phyloP scores from a whole-genome alignment of 768 basidiomycete species.

The Leccinum olivaceopallidum region DNA sequence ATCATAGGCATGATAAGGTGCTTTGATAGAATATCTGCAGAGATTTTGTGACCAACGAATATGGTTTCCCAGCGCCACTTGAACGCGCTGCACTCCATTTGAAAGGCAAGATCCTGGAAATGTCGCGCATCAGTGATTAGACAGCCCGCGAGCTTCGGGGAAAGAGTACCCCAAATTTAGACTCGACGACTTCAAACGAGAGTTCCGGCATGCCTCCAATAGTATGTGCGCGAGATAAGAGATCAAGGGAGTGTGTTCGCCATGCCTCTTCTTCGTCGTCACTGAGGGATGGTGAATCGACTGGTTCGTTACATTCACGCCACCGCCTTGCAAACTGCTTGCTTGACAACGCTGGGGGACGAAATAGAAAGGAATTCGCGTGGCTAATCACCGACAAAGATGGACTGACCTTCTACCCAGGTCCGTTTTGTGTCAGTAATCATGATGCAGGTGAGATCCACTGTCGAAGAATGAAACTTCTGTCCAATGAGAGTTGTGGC shows the following conservation, averaged over 20 bases:
- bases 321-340: slow-evolving; percentile 69
- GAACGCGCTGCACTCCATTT: slow-evolving; percentile 57
- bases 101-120: slow-evolving; percentile 64
- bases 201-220: slow-evolving; percentile 58
- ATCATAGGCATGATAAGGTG: slow-evolving; percentile 79
- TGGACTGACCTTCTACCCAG: slow-evolving; percentile 67
- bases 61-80: slow-evolving; percentile 82
- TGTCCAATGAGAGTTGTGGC: slow-evolving; percentile 29
- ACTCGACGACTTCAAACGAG: slow-evolving; percentile 59
- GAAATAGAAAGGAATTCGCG: slow-evolving; percentile 17
- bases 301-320: slow-evolving; percentile 54
- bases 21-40: slow-evolving; percentile 73
- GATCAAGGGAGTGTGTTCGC: slow-evolving; percentile 53
- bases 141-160: slow-evolving; percentile 2
- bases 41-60: slow-evolving; percentile 59
- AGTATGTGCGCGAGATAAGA: slow-evolving; percentile 60
- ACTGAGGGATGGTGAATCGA: slow-evolving; percentile 29
- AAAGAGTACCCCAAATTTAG: slow-evolving; percentile 54
- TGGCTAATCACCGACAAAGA: slow-evolving; percentile 24
- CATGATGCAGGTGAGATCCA: slow-evolving; percentile 61
- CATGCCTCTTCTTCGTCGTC: slow-evolving; percentile 59
- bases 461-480: slow-evolving; percentile 63
- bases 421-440: slow-evolving; percentile 74
- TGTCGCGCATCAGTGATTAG: slow-evolving; percentile 16
- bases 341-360: slow-evolving; percentile 47